Base-by-base conservation (phyloP, 495 filamentous ascomycete genomes). In the Rhizodiscina lignyota region DNA sequence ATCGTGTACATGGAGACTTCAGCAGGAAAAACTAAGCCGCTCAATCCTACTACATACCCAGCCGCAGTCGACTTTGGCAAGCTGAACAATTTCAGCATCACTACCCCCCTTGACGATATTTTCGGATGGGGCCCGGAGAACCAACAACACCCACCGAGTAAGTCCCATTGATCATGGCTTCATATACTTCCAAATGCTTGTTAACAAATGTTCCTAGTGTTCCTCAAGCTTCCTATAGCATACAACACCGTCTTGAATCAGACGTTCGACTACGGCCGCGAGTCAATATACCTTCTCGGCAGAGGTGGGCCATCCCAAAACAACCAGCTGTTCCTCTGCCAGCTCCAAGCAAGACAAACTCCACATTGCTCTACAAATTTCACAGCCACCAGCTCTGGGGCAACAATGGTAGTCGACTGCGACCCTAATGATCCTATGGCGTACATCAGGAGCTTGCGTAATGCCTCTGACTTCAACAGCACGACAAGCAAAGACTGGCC, bases 101-200 rank as follows among this genome's bases (percentile, higher is more conserved):
- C n/a, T n/a, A 83, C 79, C 1, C 63, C 53, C 0, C 67, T 82
- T 12, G 78, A 84, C 36, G 66, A 77, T 20, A 50, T 85, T 17
- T 85, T 85, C 46, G 58, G 63, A 11, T 83, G 75, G 61, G 33
- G 20, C 30, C 10, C 30, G 6, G 18, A 32, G 18, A 11, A 32
- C 18, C 8, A 16, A 6, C 10, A 11, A 16, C 8, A 32, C 17
- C 30, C 30, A 8, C 30, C 30, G 18, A 18, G 30, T 32, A 10
- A 11, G 30, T 32, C 10, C 17, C 18, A 16, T 8, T 32, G 8
- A 18, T 8, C 10, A 8, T 32, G n/a, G n/a, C n/a, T n/a, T n/a
- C n/a, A n/a, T n/a, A n/a, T n/a, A n/a, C n/a, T n/a, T n/a, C n/a
- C n/a, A n/a, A n/a, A n/a, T n/a, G n/a, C n/a, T n/a, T n/a, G n/a